Percentiles rank a stretch among this genome's conserved stretches.
phyloP scores from a whole-genome alignment of 139 green algal species.

The Tetradesmus lagerheimii region DNA sequence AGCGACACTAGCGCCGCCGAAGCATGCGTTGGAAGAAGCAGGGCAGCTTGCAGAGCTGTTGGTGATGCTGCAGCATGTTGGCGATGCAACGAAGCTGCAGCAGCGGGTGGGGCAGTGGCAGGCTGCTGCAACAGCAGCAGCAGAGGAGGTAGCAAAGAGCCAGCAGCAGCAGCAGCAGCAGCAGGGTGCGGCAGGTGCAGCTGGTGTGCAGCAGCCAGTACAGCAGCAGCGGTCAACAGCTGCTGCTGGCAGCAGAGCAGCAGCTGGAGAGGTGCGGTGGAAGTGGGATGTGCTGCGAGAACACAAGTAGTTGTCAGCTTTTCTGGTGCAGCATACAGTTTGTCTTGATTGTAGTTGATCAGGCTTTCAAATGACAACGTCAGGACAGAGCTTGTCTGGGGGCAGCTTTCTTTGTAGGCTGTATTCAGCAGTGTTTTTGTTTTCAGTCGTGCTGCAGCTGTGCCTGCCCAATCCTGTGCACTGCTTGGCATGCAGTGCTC shows the following conservation, averaged over 20 bases:
- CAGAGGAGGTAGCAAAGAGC: not conserved
- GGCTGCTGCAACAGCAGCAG: constrained; percentile 44
- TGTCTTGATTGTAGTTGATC: no score
- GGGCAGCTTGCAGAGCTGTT: constrained; percentile 84
- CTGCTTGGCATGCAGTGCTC: no score
- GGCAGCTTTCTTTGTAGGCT: no score
- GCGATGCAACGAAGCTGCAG: constrained; percentile 81
- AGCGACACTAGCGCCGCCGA: constrained; percentile 29
- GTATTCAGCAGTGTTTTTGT: no score
- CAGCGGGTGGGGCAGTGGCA: constrained; percentile 61
- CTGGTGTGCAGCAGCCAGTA: not conserved
- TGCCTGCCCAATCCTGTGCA: no score
- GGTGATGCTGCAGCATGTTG: constrained; percentile 80
- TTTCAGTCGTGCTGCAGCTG: no score
- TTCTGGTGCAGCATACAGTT: no score
- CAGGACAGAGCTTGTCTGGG: no score
- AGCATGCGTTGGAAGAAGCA: constrained; percentile 53
- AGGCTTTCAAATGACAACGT: no score
- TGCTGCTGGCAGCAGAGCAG: constrained; percentile 15
- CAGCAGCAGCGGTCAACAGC: constrained; percentile 34
- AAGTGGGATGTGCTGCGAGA: constrained; percentile 65
- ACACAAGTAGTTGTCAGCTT: not conserved
- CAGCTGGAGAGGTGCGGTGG: constrained; percentile 47
- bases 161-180: constrained; percentile 45
- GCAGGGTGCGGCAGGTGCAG: constrained; percentile 14